These are phyloP conservation scores for Tolypocladium capitatum DNA, from an alignment of 2,329 filamentous ascomycete species.

Conservation along the genomic window DNA sequence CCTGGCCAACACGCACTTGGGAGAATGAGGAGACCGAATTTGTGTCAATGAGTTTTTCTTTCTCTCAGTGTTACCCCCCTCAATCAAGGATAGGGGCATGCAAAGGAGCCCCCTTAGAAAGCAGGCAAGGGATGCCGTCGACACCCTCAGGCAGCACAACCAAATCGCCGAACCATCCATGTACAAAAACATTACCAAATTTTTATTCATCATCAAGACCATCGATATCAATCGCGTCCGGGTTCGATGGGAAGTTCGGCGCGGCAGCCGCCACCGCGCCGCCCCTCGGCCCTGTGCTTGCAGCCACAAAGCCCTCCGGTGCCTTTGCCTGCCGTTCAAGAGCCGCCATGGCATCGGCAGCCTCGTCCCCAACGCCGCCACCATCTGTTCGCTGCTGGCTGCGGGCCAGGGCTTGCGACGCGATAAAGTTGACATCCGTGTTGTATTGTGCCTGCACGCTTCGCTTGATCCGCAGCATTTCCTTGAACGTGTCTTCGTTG, in stretches of 20 bases:
- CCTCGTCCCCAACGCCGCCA: constrained; percentile 25
- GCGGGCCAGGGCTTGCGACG: constrained; percentile 81
- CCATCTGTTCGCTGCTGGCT: constrained; percentile 50
- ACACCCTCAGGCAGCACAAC: background rate
- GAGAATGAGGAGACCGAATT: background rate
- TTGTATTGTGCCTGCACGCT: constrained; percentile 98
- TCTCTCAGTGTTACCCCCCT: background rate
- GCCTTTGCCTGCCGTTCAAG: constrained; percentile 81
- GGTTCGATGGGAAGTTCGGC: constrained; percentile 45
- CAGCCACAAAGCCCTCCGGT: constrained; percentile 81
- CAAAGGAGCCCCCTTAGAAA: background rate
- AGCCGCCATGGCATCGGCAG: constrained; percentile 74
- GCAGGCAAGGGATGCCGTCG: background rate
- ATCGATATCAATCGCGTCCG: constrained; percentile 76
- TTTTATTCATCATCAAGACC: constrained; percentile 46
- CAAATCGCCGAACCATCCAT: background rate
- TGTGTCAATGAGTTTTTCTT: background rate
- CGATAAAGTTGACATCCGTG: constrained; percentile 97
- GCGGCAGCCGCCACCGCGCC: constrained; percentile 23
- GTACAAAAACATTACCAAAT: background rate
- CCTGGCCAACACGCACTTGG: background rate
- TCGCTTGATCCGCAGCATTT: constrained; percentile 95
- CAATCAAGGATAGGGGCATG: background rate
- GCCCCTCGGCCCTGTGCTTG: constrained; percentile 59
- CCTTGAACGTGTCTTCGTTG: constrained; percentile 98